Evolutionary conservation across 2,329 filamentous ascomycete species (phyloP), one percentile per base, ranked within the genome.

Genomic region (Colletotrichum costaricense): DNA sequence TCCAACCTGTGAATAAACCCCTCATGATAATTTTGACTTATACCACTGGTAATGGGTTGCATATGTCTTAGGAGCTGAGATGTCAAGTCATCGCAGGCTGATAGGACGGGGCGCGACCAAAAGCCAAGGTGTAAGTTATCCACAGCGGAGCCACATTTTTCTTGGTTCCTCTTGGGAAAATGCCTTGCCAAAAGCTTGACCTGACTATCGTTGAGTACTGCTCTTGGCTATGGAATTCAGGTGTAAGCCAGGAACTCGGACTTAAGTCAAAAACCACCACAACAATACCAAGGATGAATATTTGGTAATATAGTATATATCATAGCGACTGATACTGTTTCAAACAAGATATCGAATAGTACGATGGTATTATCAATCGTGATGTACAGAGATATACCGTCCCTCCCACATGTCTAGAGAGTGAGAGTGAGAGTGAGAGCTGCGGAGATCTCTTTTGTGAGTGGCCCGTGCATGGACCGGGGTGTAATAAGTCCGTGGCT

Each of bases 141-240:
- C 70, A 70, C 22, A 38, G 60, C 28, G 67, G 67, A 55, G 56
- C 54, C 11, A 28, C 16, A 49, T 8, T 26, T n/a, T 9, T 9
- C 46, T 64, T 46, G 46, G 35, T 57, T 55, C 49, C 4, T 73
- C 70, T 70, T 65, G 70, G 67, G 65, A 11, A 70, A 70, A 70
- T 49, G 26, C 60, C 65, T 65, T 69, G 62, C 42, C 68, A 62
- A 72, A 74, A 72, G 72, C 72, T 74, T 72, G 68, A 63, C 19
- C 46, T 42, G 24, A 67, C 63, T 2, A 19, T 49, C 64, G 35
- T 60, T 52, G 46, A 72, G 24, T 2, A 26, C 16, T n/a, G n/a
- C 24, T 26, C 3, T 30, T 11, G 30, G 9, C 16, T n/a, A 12
- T 54, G 14, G 19, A 33, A 11, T 54, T n/a, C 28, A 19, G 5